Base-by-base conservation (phyloP, 768 basidiomycete species). In the Mycena latifolia region DNA sequence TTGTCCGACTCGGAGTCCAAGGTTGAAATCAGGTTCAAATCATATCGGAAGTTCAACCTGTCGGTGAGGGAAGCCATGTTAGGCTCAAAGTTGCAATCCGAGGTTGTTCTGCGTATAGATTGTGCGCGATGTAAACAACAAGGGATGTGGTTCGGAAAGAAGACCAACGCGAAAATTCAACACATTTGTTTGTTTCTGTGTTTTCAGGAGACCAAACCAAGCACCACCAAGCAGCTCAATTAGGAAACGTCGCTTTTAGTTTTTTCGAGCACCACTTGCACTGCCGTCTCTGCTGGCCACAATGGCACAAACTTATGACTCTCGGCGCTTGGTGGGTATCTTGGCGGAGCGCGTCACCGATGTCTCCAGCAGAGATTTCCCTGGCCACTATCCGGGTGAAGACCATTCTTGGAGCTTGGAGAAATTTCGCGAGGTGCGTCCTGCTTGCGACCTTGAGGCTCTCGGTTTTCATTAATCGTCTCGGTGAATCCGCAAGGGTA, bases 341-440 rank as follows among this genome's bases (percentile, higher is more conserved):
- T 83, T 86, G 46, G 85, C 89, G 46, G 94, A 95, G 74, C 85
- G 88, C 8, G 86, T 93, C 37, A 86, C 89, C 0, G 79, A 97
- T 79, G 90, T 98, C 15, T 92, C 95, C 0, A 95, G 90, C 72
- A 92, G 93, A 12, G 93, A 98, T 68, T 98, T 89, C 73, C 97
- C 97, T 2, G 96, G 96, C 0, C 91, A 97, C 73, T 89, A 92
- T 71, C 91, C 94, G 1, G 88, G 84, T 54, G 93, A 96, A 74
- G 93, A 96, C 75, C 84, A 95, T 74, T 85, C 90, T 1, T 99
- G 96, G 96, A 83, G 90, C 75, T 78, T 96, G 41, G 75, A 81
- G 47, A 85, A 81, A 70, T 98, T 98, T 80, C 85, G 87, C 77
- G 76, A 91, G 84, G 95, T 97, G 76, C 78, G 89, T 75, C 47